A percentile compares a stretch with the other conserved stretches of the same genome.
These are phyloP conservation scores for Spirogloea muscicola DNA, from an alignment of 139 green algal genomes.

Conservation along the genomic window DNA sequence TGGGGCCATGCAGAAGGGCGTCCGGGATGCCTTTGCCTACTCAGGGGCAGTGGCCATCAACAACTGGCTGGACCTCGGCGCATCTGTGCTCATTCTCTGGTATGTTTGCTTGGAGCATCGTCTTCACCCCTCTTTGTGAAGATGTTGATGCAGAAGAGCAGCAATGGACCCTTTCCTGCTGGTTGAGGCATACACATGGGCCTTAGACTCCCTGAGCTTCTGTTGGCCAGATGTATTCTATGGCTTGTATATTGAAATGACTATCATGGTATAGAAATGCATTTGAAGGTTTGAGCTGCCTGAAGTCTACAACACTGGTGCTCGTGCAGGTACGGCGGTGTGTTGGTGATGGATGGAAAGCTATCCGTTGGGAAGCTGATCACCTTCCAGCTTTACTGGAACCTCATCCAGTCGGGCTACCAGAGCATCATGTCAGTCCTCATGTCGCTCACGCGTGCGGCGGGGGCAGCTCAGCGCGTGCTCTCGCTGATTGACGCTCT, in stretches of 20 bases:
- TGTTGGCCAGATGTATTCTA: too few relatives aligned
- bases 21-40: conserved; percentile 50
- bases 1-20: conserved; percentile 44
- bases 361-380: conserved; percentile 49
- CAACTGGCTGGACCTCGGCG: conserved; percentile 55
- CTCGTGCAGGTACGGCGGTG: conserved; percentile 47
- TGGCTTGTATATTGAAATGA: too few relatives aligned
- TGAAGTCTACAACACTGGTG: background rate
- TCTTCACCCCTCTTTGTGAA: too few relatives aligned
- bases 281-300: too few relatives aligned
- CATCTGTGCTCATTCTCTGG: conserved; percentile 54
- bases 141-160: too few relatives aligned
- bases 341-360: conserved; percentile 35
- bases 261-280: too few relatives aligned
- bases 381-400: conserved; percentile 54
- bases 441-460: conserved; percentile 51
- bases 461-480: conserved; percentile 50
- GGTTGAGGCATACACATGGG: too few relatives aligned
- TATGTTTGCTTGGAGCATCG: too few relatives aligned
- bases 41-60: conserved; percentile 50
- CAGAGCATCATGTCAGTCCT: conserved; percentile 48
- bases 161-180: too few relatives aligned
- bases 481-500: conserved; percentile 51
- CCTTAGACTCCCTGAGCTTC: too few relatives aligned
- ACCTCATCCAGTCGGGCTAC: conserved; percentile 46